A percentile compares a stretch with the other conserved stretches of the same genome.
Conservation (phyloP, 495 filamentous ascomycete genomes). For the Neurospora sublineolata region DNA sequence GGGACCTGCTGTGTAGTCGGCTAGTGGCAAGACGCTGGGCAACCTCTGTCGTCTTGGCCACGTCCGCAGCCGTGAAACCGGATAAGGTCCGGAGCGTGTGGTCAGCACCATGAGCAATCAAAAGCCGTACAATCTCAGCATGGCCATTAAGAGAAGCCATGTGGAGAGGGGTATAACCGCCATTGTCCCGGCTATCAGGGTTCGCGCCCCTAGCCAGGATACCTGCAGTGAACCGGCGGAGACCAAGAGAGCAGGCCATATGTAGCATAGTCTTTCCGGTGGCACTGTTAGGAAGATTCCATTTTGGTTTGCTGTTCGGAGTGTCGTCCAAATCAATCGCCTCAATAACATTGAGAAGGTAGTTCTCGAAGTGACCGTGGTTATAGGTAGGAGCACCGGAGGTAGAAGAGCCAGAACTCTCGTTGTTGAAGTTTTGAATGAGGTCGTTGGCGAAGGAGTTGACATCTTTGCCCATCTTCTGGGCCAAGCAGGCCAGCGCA, state of each 20-base stretch:
- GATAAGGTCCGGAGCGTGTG: conserved; percentile 56
- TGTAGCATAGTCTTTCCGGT: conserved; percentile 77
- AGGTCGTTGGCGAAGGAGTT: neutral
- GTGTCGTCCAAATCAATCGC: conserved; percentile 68
- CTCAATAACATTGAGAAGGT: conserved; percentile 62
- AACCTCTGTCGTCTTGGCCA: conserved; percentile 53
- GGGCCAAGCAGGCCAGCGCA: conserved; percentile 44
- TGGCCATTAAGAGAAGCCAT: conserved; percentile 70
- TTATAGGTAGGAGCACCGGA: conserved; percentile 9
- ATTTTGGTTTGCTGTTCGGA: conserved; percentile 45
- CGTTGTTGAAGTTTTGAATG: neutral
- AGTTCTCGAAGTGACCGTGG: conserved; percentile 46
- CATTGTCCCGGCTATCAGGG: conserved; percentile 62
- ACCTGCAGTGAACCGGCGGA: conserved; percentile 66
- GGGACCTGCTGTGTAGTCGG: conserved; percentile 50
- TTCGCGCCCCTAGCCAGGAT: conserved; percentile 72
- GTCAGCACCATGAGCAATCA: conserved; percentile 64
- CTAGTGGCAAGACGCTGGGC: conserved; percentile 37
- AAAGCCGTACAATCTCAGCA: conserved; percentile 60
- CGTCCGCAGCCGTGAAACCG: conserved; percentile 60
- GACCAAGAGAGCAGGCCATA: conserved; percentile 63
- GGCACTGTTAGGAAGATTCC: conserved; percentile 45
- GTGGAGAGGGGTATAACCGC: conserved; percentile 76
- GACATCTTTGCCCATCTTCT: conserved; percentile 33
- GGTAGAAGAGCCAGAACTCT: conserved; percentile 13